Evolutionary conservation across 805 yeast genomes (phyloP), one percentile per base, ranked within the genome.

Genomic region (Naumovozyma baii): DNA sequence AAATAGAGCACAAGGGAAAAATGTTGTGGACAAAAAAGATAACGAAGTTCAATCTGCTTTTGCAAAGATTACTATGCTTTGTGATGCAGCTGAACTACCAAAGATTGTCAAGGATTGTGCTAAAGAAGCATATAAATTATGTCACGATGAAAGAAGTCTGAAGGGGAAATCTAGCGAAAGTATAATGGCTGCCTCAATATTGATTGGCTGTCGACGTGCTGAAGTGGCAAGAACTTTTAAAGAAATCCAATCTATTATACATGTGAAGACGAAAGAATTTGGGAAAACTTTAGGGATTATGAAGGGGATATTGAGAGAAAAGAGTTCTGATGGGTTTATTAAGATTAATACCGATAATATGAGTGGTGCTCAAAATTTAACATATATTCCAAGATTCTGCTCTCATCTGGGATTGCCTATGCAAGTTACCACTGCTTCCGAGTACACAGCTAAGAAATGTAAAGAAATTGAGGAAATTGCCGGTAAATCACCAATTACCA

Each of bases 101-200:
- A 82, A 84, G 55, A 85, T 92, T 46, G 97, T 92, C 3, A 95
- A 87, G 57, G 97, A 92, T 62, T 94, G 95, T 49, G 96, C 97
- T 19, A 92, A 92, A 59, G 96, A 92, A 63, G 95, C 94, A 18
- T 92, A 83, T 61, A 87, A 88, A 59, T 63, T 88, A 40, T 95
- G 90, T 16, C 79, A 85, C 52, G 96, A 90, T 48, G 95, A 87
- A 48, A 76, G 79, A 51, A 74, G 80, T 8, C 69, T 92, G 53
- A 78, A 88, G 56, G 96, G 96, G 41, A 86, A 92, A 58, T 80
- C 94, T 0, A 88, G 84, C 53, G 96, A 87, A 59, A 78, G 88
- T 46, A 84, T 92, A 34, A 87, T 92, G 87, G 98, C 97, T 1
- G 96, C 96, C 1, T 85, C 95, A 1, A 92, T 92, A 40, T 76